Base-by-base conservation (phyloP, 2,329 filamentous ascomycete species). In the Microascus cirrosus region DNA sequence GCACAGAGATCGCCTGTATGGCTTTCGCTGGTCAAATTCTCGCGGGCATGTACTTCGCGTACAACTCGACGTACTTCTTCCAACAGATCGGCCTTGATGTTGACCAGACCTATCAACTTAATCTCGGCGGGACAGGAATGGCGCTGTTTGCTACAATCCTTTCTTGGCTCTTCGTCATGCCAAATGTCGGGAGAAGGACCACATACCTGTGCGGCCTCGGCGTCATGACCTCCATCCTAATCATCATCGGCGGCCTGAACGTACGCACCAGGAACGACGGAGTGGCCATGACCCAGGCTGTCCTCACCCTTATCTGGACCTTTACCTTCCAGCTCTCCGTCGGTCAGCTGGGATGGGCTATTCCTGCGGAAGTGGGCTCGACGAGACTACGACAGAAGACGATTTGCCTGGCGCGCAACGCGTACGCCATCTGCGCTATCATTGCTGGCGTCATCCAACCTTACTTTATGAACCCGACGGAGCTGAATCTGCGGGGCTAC, bases 321-420 rank as follows among this genome's bases (percentile, higher is more conserved):
- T 74, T 94, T 53, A 82, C 86, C 65, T 96, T 95, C 73, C 90
- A 96, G 69, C 77, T 93, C 54, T 89, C 89, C 0, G 90, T 96
- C 54, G 91, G 91, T 45, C 94, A 50, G 45, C 45, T 50, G 11
- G 45, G 45, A 20, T 50, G 45, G 45, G 45, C 45, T 15, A 60
- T 65, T 22, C 63, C 68, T 1, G 67, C 69, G 1, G 69, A 71
- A 48, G 60, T 69, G 7, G 64, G 66, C 0, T 69, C 67, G 0
- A 70, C 69, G 0, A 57, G 67, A 6, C 61, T 70, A 1, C 60
- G 69, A 1, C 66, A 70, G 7, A 69, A 69, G 61, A 71, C 67
- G 0, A 66, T 70, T 8, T 69, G 67, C 51, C 54, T 70, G 1
- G 68, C 67, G 0, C 65, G 69, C 0, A 67, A 68, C 39, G 60